Base-by-base conservation (phyloP, 202 grass and related monocot species). In the Sporobolus alterniflorus region DNA sequence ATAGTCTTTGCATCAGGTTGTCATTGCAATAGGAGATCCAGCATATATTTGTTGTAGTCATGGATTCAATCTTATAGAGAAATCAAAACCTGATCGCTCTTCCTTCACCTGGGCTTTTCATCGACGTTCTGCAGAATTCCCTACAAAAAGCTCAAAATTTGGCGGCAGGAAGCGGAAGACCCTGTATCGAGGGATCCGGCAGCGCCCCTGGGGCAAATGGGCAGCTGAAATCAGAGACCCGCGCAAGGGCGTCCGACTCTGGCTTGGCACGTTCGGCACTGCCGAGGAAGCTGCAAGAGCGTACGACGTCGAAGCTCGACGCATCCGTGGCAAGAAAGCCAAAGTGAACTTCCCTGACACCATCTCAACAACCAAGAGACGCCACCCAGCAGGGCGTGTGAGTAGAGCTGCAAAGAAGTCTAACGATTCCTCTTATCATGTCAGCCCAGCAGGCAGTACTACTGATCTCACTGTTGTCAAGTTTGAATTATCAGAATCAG, bases 171-270 rank as follows among this genome's bases (percentile, higher is more conserved):
- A 91, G 76, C 84, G 83, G 74, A 96, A 88, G 85, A 92, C 81
- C 12, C 87, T 68, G 22, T 91, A 89, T 16, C 76, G 88, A 30
- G 88, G 93, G 33, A 96, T 92, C 83, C 85, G 90, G 60, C 80
- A 62, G 48, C 90, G 85, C 20, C 93, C 90, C n/a, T 91, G 85
- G 93, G 93, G 93, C 11, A 92, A 96, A 84, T 96, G 93, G 93
- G 90, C 93, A 36, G 88, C 90, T 75, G 88, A 96, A 86, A 96
- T 96, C 61, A 83, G 90, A 69, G 93, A 96, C 50, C 85, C 93
- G 21, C 11, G 75, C 26, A 96, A 96, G 84, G 93, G 93, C 33
- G 72, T 92, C 41, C 82, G 93, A 34, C 88, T 92, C 60, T 92
- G 93, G 93, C 88, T 92, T 17, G 93, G 93, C 65, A 92, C 93